phyloP scores from a whole-genome alignment of 768 basidiomycete species.

The Lentinula aciculospora region DNA sequence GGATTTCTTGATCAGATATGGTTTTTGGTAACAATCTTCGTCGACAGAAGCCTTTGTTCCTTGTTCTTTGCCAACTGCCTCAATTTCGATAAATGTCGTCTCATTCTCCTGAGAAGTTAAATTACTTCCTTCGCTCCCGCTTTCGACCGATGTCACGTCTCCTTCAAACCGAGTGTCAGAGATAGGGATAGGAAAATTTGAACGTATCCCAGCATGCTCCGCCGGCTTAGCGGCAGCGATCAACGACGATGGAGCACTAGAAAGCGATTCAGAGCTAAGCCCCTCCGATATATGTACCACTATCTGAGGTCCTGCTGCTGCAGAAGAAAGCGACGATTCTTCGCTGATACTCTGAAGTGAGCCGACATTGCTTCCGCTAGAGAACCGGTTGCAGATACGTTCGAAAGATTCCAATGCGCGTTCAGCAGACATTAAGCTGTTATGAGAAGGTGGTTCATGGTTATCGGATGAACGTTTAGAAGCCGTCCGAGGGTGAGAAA shows the following conservation, averaged over 20 bases:
- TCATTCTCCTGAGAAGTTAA: neutral
- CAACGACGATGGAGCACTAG: neutral
- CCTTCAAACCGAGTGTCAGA: neutral
- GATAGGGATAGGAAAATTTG: neutral
- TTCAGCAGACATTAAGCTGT: slow-evolving; percentile 1
- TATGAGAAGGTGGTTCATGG: neutral
- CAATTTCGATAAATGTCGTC: neutral
- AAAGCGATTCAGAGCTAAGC: neutral
- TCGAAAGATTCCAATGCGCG: slow-evolving; percentile 7
- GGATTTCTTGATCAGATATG: neutral
- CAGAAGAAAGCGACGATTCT: neutral
- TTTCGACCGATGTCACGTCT: neutral
- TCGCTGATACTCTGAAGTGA: slow-evolving; percentile 4
- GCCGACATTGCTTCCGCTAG: neutral
- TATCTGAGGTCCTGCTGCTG: neutral
- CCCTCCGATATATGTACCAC: neutral
- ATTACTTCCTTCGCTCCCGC: neutral
- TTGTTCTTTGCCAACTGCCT: neutral
- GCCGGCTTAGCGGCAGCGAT: neutral
- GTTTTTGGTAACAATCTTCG: neutral
- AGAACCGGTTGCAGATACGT: slow-evolving; percentile 6
- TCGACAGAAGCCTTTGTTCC: neutral
- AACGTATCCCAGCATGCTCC: neutral
- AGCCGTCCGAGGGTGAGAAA: neutral
- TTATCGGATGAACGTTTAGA: neutral